phyloP scores from a whole-genome alignment of 441 rosid genomes.

The Francoa sonchifolia region DNA sequence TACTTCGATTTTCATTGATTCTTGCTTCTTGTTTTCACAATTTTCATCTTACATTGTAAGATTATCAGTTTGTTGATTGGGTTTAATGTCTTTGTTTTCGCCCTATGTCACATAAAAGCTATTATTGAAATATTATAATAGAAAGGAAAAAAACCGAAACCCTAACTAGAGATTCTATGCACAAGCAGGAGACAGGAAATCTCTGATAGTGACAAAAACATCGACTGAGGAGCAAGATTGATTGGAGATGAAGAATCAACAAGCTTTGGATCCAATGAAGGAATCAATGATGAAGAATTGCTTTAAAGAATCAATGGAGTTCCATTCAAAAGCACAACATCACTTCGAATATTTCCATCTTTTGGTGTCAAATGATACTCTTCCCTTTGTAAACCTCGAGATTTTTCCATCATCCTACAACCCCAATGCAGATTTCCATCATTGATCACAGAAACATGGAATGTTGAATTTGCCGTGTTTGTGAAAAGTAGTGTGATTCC shows the following conservation, averaged over 20 bases:
- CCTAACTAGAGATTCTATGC: conserved; percentile 10
- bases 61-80: too few species aligned
- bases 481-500: conserved; percentile 38
- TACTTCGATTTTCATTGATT: too few species aligned
- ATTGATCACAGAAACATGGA: conserved; percentile 1
- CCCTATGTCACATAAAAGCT: too few species aligned
- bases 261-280: conserved; percentile 25
- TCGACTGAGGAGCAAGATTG: conserved; percentile 23
- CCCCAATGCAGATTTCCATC: neutral
- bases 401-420: neutral
- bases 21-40: too few species aligned
- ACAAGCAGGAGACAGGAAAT: conserved; percentile 42
- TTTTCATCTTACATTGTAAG: too few species aligned
- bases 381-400: conserved; percentile 17
- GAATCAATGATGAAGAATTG: too few species aligned
- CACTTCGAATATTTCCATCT: conserved; percentile 42
- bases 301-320: conserved; percentile 28
- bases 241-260: conserved; percentile 23
- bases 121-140: neutral
- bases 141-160: conserved; percentile 1
- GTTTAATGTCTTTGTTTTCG: too few species aligned
- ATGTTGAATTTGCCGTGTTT: conserved; percentile 32
- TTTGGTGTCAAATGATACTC: conserved; percentile 53
- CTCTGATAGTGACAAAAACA: conserved; percentile 29
- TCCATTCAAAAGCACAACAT: conserved; percentile 40